These are phyloP conservation scores for Cyclostephanos tholiformis DNA, from an alignment of 108 stramenopile genomes.

Conservation along the genomic window DNA sequence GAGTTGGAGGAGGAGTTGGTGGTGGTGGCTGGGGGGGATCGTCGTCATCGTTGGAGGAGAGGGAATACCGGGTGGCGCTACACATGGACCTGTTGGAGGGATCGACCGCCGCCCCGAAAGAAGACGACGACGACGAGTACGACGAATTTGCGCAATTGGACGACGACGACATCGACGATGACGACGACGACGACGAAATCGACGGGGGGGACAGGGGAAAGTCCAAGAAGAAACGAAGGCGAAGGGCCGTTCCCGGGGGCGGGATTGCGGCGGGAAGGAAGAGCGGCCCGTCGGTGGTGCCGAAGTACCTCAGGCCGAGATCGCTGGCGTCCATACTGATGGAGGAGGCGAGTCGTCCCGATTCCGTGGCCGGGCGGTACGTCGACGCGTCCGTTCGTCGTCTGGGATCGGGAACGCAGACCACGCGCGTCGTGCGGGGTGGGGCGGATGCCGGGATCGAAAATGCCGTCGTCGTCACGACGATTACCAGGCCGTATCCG, in stretches of 20 bases:
- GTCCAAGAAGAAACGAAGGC: conserved; percentile 26
- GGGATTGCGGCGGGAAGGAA: conserved; percentile 16
- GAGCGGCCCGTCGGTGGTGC: conserved; percentile 30
- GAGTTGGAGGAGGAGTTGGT: not conserved
- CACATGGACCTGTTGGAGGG: conserved; percentile 87
- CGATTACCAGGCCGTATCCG: conserved; percentile 42
- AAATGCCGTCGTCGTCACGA: conserved; percentile 1
- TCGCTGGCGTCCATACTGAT: conserved; percentile 77
- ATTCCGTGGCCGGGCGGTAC: conserved; percentile 69
- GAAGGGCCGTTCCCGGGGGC: conserved; percentile 25
- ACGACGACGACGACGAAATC: too few species aligned
- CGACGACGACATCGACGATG: too few species aligned
- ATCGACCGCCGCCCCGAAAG: conserved; percentile 25
- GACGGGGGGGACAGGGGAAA: not conserved
- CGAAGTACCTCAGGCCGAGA: conserved; percentile 79
- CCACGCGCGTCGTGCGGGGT: not conserved
- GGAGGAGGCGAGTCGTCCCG: conserved; percentile 73
- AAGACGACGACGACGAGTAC: conserved; percentile 73
- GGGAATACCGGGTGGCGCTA: conserved; percentile 60
- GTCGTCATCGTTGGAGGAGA: conserved; percentile 27
- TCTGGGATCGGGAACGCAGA: not conserved
- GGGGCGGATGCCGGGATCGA: not conserved
- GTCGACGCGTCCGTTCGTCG: conserved; percentile 60
- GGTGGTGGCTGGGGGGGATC: conserved; percentile 9
- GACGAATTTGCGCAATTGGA: too few species aligned